Evolutionary conservation across 495 filamentous ascomycete species (phyloP).

Genomic region (Schizothecium vesticola): DNA sequence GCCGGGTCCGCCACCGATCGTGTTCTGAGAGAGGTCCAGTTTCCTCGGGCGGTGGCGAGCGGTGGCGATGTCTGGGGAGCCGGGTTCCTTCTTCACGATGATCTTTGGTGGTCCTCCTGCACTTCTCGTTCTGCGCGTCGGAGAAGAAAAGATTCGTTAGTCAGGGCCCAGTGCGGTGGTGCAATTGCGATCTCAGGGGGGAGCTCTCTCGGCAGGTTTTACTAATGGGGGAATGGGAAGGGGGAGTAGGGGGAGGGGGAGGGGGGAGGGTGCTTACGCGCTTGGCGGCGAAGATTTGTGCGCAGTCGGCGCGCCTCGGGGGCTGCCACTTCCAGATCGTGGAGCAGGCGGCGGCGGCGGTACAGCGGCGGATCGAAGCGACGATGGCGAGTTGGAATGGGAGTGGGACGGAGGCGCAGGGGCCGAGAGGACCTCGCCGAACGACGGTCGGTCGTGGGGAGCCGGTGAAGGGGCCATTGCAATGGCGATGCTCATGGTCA

Average conservation of each 20-base stretch:
- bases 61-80: constrained; percentile 68
- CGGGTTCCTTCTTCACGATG: constrained; percentile 92
- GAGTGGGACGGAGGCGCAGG: constrained; percentile 30
- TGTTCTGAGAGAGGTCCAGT: constrained; percentile 74
- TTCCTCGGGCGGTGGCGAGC: constrained; percentile 79
- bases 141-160: constrained; percentile 13
- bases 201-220: neutral
- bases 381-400: constrained; percentile 31
- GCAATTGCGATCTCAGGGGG: constrained; percentile 9
- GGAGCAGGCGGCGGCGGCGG: constrained; percentile 33
- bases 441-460: constrained; percentile 51
- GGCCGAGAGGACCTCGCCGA: constrained; percentile 44
- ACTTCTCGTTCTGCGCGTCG: constrained; percentile 43
- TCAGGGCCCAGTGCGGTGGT: constrained; percentile 10
- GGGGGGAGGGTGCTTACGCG: constrained; percentile 37
- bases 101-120: constrained; percentile 63
- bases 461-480: constrained; percentile 56
- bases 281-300: constrained; percentile 46
- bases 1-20: constrained; percentile 52
- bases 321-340: constrained; percentile 47
- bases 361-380: constrained; percentile 39
- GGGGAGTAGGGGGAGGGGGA: constrained; percentile 6
- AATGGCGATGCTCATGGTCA: constrained; percentile 54
- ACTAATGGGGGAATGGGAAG: constrained; percentile 6
- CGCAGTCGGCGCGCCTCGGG: constrained; percentile 37